Evolutionary conservation across 2,329 filamentous ascomycete species (phyloP), one percentile per base, ranked within the genome.

Genomic region (Fusarium beomiforme): DNA sequence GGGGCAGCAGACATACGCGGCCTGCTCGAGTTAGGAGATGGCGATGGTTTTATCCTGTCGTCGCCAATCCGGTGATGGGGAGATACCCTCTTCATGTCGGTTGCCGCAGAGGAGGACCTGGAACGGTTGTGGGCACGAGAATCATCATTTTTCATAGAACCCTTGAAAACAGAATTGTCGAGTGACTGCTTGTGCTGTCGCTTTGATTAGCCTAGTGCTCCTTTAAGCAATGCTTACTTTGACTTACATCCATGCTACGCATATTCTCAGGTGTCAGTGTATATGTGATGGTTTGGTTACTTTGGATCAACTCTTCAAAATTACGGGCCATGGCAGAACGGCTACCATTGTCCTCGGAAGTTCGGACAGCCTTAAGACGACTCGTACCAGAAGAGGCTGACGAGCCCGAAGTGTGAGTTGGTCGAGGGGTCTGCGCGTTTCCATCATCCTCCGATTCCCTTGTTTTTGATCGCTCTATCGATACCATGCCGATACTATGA

Each of bases 231-330:
- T 26, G 11, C 7, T 17, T 12, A 8, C 11, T 31, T 10, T 33
- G 4, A 84, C 88, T 82, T 83, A 93, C 91, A 79, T 93, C 90
- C 74, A 93, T 90, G 71, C 93, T 88, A 67, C 92, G 90, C 88
- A 95, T 93, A 73, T 87, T 93, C 77, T 92, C 90, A 0, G 93
- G 93, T 0, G 93, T 96, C 31, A 95, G 84, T 3, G 93, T 95
- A 78, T 92, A 95, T 74, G 93, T 93, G 44, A 95, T 90, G 3
- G 93, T 95, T 77, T 94, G 89, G 74, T 94, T 91, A 79, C 93
- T 94, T 61, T 93, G 89, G 69, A 96, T 95, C 54, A 95, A 85
- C 73, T 94, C 88, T 76, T 96, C 93, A 75, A 96, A 91, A 73
- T 92, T 90, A 49, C 87, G 89, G 13, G 89, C 87, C 51, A 91